Conservation (phyloP, 768 basidiomycete genomes). For the Suillus bovinus region DNA sequence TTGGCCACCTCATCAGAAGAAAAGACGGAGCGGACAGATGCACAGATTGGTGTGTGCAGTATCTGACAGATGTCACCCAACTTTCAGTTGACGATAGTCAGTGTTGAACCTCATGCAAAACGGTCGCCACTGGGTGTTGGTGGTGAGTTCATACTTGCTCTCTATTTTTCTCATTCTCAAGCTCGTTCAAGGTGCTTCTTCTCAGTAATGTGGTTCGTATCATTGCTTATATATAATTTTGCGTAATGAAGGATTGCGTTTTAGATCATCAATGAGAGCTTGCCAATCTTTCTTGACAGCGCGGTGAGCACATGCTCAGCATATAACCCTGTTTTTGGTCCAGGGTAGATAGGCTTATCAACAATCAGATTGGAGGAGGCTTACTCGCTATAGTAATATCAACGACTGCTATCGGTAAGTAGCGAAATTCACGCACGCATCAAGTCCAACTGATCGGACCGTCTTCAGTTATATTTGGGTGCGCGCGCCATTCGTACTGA, state of each 20-base stretch:
- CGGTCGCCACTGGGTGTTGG: constrained; percentile 92
- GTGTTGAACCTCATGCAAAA: constrained; percentile 56
- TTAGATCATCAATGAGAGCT: constrained; percentile 79
- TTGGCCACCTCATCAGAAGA: constrained; percentile 80
- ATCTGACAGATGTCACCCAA: too few relatives aligned
- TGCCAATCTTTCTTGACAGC: constrained; percentile 80
- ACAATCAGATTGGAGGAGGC: constrained; percentile 58
- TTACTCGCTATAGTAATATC: constrained; percentile 75
- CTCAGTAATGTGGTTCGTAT: constrained; percentile 80
- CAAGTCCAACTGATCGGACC: constrained; percentile 8
- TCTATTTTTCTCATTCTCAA: constrained; percentile 12
- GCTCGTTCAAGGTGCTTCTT: constrained; percentile 65
- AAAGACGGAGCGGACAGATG: constrained; percentile 61
- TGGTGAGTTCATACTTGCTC: constrained; percentile 51
- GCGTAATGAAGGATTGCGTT: not conserved
- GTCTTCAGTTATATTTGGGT: constrained; percentile 82
- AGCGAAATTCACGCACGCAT: not conserved
- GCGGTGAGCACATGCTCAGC: constrained; percentile 39
- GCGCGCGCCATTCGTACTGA: constrained; percentile 23
- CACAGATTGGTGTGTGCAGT: constrained; percentile 57
- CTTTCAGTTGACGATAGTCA: constrained; percentile 23
- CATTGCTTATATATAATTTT: not conserved
- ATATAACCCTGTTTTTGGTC: not conserved
- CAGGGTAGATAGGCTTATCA: constrained; percentile 5
- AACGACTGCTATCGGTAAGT: constrained; percentile 55